Evolutionary conservation across 2,329 filamentous ascomycete genomes (phyloP), one percentile per base, ranked within the genome.

Genomic region (Aspergillus sp.): DNA sequence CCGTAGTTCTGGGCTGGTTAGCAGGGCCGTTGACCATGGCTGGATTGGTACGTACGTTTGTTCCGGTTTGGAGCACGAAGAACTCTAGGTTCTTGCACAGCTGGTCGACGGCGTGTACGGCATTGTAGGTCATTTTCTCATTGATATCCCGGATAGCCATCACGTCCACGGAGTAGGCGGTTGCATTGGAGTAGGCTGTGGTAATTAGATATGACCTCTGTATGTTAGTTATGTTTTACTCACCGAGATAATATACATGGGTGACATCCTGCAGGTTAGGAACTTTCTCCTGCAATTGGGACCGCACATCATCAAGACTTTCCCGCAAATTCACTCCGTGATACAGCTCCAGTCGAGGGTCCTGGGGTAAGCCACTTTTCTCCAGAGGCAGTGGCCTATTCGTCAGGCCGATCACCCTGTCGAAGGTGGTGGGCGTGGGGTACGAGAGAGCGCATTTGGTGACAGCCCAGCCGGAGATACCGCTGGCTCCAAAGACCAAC

Each of bases 221-320:
- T 9, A 17, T 32, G 7, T 5, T 7, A 5, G 7, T 5, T 7
- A 5, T 38, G 15, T 22, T 4, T 3, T 43, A 11, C 66, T 32
- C 58, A 75, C 74, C 74, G 41, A 73, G 73, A 59, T 77, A 80
- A 60, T 76, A 80, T 9, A 79, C 71, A 59, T 80, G 76, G 1
- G 75, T 78, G 18, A 78, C 68, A 24, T 73, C 66, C 13, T 68
- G 66, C 13, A 79, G 67, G 38, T 71, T 66, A 24, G 72, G 68
- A 8, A 78, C 65, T 48, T 66, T 72, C 8, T 63, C 66, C 56
- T 71, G 69, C 44, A 76, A 60, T 43, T 71, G 47, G 4, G 26
- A 30, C 26, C 26, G 9, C 26, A 30, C 26, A 9, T 30, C 26
- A 4, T 30, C 26, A 30, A 30, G 26, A 4, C 26, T 4, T 3